phyloP scores from a whole-genome alignment of 768 basidiomycete genomes.

The Butyriboletus loyo region DNA sequence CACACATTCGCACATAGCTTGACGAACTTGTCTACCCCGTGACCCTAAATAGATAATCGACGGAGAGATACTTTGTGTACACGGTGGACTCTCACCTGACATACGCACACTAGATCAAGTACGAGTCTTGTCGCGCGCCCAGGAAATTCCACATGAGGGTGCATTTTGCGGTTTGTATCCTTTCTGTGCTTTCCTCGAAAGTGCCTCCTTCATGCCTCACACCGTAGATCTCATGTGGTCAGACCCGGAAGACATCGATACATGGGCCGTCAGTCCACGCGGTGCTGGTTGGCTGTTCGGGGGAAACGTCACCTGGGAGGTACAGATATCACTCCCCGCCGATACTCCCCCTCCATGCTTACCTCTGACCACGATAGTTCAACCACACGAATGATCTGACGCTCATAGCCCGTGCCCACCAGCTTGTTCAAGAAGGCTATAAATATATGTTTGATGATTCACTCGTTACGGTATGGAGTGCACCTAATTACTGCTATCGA shows the following conservation, averaged over 20 bases:
- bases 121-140: conserved; percentile 87
- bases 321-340: conserved; percentile 26
- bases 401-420: conserved; percentile 93
- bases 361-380: conserved; percentile 51
- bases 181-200: neutral
- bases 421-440: conserved; percentile 93
- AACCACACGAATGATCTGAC: conserved; percentile 86
- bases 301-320: conserved; percentile 79
- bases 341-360: neutral
- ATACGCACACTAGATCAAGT: conserved; percentile 95
- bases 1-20: neutral
- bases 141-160: conserved; percentile 99
- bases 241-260: conserved; percentile 91
- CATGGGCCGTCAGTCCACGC: conserved; percentile 95
- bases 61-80: conserved; percentile 88
- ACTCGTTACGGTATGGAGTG: conserved; percentile 92
- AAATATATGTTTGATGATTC: conserved; percentile 96
- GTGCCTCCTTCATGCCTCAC: neutral
- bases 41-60: conserved; percentile 74
- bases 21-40: neutral
- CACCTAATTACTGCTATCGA: conserved; percentile 82
- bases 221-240: conserved; percentile 93
- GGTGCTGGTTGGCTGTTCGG: conserved; percentile 98
- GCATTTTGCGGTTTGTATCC: conserved; percentile 78
- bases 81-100: conserved; percentile 94